Conservation (phyloP, 257 asterid species). For the Solanum microdontum region DNA sequence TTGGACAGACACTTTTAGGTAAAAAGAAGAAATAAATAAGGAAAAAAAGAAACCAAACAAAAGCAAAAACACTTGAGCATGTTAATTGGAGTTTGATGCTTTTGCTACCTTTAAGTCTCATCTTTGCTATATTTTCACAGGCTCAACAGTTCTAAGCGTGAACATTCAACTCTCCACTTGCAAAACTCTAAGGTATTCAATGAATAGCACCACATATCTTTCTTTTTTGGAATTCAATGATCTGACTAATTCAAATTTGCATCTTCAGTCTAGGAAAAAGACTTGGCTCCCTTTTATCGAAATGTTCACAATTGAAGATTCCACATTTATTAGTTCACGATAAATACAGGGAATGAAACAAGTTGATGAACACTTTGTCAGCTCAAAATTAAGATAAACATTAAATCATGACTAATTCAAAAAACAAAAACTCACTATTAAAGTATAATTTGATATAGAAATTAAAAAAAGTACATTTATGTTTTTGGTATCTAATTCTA, state of each 20-base stretch:
- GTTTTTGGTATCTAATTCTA: background rate
- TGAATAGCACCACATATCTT: background rate
- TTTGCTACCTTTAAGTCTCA: background rate
- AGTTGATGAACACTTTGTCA: background rate
- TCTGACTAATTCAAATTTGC: background rate
- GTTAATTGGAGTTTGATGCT: background rate
- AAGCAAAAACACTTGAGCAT: background rate
- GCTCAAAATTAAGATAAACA: background rate
- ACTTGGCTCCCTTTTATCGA: background rate
- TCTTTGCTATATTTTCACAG: background rate
- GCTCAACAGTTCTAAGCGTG: background rate
- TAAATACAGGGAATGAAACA: background rate
- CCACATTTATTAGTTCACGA: background rate
- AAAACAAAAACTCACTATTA: background rate
- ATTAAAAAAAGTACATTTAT: background rate
- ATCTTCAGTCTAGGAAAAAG: background rate
- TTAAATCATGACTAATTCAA: background rate
- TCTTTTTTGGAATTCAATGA: background rate
- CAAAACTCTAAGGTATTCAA: background rate
- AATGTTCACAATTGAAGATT: background rate
- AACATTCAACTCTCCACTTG: background rate
- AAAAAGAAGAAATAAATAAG: background rate
- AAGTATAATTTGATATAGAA: background rate
- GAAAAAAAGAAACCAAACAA: background rate
- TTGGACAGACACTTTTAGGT: background rate